phyloP scores from a whole-genome alignment of 345 rosid species.

The Populus deltoides region DNA sequence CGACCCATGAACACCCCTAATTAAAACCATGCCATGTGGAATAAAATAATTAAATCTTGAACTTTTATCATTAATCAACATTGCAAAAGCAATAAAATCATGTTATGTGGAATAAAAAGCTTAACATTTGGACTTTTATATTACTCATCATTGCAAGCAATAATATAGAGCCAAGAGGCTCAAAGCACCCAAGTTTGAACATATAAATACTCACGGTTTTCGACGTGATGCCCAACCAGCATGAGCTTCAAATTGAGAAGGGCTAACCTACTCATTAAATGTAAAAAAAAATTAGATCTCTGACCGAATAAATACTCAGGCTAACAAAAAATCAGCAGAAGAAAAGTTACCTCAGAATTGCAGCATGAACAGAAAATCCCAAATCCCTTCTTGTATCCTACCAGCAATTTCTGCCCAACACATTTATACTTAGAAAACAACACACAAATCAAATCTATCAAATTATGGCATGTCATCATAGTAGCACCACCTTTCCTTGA shows the following conservation, averaged over 20 bases:
- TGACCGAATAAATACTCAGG: neutral
- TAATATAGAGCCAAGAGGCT: neutral
- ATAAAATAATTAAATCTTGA: neutral
- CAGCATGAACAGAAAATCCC: conserved; percentile 89
- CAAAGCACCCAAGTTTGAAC: neutral
- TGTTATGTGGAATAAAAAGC: neutral
- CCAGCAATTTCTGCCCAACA: conserved; percentile 68
- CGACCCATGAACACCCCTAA: too few species aligned
- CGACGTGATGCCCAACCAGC: conserved; percentile 92
- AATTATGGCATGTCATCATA: conserved; percentile 12
- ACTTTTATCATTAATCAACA: neutral
- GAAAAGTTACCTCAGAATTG: conserved; percentile 57
- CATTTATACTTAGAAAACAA: conserved; percentile 22
- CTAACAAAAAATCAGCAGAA: conserved; percentile 16
- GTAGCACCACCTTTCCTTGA: conserved; percentile 61
- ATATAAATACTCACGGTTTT: conserved; percentile 69
- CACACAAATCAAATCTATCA: neutral
- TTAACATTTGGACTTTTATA: neutral
- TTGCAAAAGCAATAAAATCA: neutral
- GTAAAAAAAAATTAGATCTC: conserved; percentile 16
- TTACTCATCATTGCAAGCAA: neutral
- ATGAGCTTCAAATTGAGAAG: conserved; percentile 93
- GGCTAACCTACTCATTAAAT: conserved; percentile 65
- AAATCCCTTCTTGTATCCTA: conserved; percentile 75
- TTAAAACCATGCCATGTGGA: neutral